Evolutionary conservation across 129 eudicot species (phyloP).

Genomic region (Deinandra increscens): DNA sequence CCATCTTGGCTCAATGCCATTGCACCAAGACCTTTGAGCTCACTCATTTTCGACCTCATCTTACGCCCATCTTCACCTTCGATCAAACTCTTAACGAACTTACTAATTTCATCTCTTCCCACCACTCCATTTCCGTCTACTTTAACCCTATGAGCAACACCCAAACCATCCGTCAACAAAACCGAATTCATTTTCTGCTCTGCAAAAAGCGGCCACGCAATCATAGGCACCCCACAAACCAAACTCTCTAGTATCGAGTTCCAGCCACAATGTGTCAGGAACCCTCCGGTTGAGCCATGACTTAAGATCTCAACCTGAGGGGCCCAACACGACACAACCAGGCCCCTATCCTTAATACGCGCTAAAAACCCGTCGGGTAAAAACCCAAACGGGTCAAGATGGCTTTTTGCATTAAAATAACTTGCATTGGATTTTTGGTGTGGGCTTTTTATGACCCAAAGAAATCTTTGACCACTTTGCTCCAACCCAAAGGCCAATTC

Average conservation of each 20-base stretch:
- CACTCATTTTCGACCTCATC: slow-evolving; percentile 26
- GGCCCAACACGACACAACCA: slow-evolving; percentile 42
- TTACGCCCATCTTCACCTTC: slow-evolving; percentile 33
- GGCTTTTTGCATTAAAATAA: slow-evolving; percentile 26
- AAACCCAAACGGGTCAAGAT: slow-evolving; percentile 29
- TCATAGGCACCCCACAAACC: slow-evolving; percentile 38
- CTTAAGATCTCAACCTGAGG: slow-evolving; percentile 41
- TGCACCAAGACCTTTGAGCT: slow-evolving; percentile 8
- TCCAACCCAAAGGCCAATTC: slow-evolving; percentile 48
- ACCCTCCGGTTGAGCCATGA: slow-evolving; percentile 39
- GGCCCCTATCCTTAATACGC: slow-evolving; percentile 26
- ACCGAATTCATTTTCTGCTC: slow-evolving; percentile 41
- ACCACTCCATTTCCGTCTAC: slow-evolving; percentile 38
- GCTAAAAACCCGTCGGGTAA: slow-evolving; percentile 41
- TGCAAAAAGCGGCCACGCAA: slow-evolving; percentile 45
- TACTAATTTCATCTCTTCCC: slow-evolving; percentile 29
- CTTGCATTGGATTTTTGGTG: slow-evolving; percentile 28
- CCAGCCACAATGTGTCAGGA: slow-evolving; percentile 50
- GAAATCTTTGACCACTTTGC: slow-evolving; percentile 39
- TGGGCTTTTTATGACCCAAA: slow-evolving; percentile 48
- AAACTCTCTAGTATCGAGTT: slow-evolving; percentile 41
- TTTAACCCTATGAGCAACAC: slow-evolving; percentile 28
- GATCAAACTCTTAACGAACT: slow-evolving; percentile 25
- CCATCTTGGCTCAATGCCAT: slow-evolving; percentile 29
- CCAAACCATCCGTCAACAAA: slow-evolving; percentile 22